phyloP scores from a whole-genome alignment of 805 yeast species.

The Hanseniaspora thailandica region DNA sequence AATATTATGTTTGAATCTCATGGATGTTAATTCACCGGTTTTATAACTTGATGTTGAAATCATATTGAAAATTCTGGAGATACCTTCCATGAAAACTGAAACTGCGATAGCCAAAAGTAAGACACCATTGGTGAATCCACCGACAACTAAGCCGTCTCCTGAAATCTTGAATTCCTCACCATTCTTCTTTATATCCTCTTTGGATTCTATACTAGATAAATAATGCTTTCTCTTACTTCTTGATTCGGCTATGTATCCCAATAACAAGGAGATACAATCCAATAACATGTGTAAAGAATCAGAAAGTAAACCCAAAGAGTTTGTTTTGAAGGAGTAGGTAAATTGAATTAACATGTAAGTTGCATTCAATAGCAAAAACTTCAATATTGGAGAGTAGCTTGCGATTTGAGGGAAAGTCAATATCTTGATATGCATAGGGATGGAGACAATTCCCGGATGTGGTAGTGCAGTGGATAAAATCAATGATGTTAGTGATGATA shows the following conservation, averaged over 20 bases:
- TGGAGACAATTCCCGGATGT: slow-evolving; percentile 1
- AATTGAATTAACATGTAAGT: slow-evolving; percentile 91
- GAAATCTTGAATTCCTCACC: slow-evolving; percentile 73
- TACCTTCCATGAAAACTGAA: slow-evolving; percentile 76
- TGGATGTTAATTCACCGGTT: slow-evolving; percentile 41
- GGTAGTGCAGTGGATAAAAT: slow-evolving; percentile 10
- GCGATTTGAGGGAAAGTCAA: slow-evolving; percentile 12
- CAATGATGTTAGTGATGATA: slow-evolving; percentile 10
- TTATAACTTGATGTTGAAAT: background rate
- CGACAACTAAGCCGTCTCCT: slow-evolving; percentile 51
- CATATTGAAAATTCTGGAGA: slow-evolving; percentile 54
- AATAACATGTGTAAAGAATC: slow-evolving; percentile 94
- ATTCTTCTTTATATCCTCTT: slow-evolving; percentile 37
- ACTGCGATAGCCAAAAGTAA: slow-evolving; percentile 76
- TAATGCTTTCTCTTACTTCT: slow-evolving; percentile 34
- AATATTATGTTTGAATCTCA: slow-evolving; percentile 61
- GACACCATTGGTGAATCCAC: slow-evolving; percentile 93
- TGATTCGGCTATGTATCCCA: slow-evolving; percentile 79
- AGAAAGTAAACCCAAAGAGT: slow-evolving; percentile 78
- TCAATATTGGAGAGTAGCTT: slow-evolving; percentile 49
- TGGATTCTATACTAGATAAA: background rate
- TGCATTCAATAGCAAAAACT: slow-evolving; percentile 72
- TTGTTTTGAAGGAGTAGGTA: slow-evolving; percentile 81
- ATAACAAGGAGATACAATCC: slow-evolving; percentile 80
- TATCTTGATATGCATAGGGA: slow-evolving; percentile 12